Percentiles rank a stretch among this genome's conserved stretches.
These are phyloP conservation scores for Straminergon stramineum DNA, from an alignment of 225 moss, liverwort and hornwort genomes.

Conservation along the genomic window DNA sequence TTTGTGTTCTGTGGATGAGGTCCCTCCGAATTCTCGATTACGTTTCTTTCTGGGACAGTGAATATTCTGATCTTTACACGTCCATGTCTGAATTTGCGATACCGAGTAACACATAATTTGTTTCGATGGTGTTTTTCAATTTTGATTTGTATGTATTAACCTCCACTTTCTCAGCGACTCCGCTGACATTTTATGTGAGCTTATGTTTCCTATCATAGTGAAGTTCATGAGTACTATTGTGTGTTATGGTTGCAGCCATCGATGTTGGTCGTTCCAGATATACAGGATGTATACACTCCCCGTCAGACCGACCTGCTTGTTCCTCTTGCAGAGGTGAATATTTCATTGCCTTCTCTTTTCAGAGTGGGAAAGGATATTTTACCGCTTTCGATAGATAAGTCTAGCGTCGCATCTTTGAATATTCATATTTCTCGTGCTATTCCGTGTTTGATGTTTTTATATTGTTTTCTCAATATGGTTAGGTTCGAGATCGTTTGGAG, in stretches of 20 bases:
- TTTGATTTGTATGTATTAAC: not conserved
- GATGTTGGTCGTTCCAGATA: conserved; percentile 97
- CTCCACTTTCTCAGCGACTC: not conserved
- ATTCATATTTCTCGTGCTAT: not conserved
- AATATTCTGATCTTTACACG: not conserved
- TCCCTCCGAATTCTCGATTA: not conserved
- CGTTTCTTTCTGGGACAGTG: not conserved
- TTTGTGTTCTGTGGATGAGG: not conserved
- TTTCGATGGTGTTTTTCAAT: not conserved
- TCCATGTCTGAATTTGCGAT: not conserved
- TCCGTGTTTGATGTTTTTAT: not conserved
- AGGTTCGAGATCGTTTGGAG: conserved; percentile 91
- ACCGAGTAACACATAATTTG: not conserved
- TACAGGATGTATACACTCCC: conserved; percentile 97
- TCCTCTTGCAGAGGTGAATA: conserved; percentile 61
- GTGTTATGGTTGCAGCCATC: conserved; percentile 62
- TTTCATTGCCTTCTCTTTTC: not conserved
- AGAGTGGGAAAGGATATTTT: not conserved
- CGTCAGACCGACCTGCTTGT: conserved; percentile 90
- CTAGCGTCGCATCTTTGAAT: not conserved
- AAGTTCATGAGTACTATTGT: not conserved
- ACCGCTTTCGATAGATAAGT: not conserved
- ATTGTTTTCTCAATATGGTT: not conserved
- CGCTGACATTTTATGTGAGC: not conserved
- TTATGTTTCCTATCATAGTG: not conserved